Conservation (phyloP, 495 filamentous ascomycete species). For the Aspergillus nanangensis region DNA sequence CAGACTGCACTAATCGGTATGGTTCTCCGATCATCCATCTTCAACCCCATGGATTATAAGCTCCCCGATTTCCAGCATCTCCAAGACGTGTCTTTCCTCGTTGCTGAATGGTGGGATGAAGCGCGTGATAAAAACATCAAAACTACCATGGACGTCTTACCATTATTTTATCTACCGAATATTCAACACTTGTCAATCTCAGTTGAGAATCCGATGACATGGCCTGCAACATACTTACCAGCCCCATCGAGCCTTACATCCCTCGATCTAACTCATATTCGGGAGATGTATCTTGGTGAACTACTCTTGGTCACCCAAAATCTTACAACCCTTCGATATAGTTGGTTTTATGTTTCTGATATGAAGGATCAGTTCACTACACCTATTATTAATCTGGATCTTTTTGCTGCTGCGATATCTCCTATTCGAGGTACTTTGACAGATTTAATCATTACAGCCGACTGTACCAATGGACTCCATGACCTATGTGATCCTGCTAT, state of each 20-base stretch:
- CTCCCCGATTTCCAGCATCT: slow-evolving; percentile 11
- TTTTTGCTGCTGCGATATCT: slow-evolving; percentile 12
- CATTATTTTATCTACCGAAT: slow-evolving; percentile 16
- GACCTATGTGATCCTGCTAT: slow-evolving; percentile 3
- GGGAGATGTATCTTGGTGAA: slow-evolving; percentile 11
- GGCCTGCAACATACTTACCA: slow-evolving; percentile 10
- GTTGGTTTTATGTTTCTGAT: slow-evolving; percentile 12
- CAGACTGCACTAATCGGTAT: slow-evolving; percentile 13
- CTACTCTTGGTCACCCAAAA: slow-evolving; percentile 7
- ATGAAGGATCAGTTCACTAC: slow-evolving; percentile 11
- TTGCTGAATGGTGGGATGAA: not conserved
- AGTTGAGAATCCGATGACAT: slow-evolving; percentile 13
- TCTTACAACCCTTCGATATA: slow-evolving; percentile 6
- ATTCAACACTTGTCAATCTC: slow-evolving; percentile 10
- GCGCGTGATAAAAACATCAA: slow-evolving; percentile 6
- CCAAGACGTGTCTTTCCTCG: slow-evolving; percentile 7
- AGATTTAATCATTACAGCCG: slow-evolving; percentile 10
- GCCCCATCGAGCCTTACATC: slow-evolving; percentile 9
- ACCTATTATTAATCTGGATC: slow-evolving; percentile 10
- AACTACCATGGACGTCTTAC: slow-evolving; percentile 14
- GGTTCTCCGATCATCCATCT: slow-evolving; percentile 14
- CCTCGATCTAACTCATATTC: slow-evolving; percentile 9
- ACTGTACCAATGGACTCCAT: not conserved
- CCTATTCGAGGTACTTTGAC: slow-evolving; percentile 11
- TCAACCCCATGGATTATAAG: slow-evolving; percentile 4